Evolutionary conservation across 1,139 yeast genomes (phyloP).

Genomic region (Zhuliangozyma blackwelliae): DNA sequence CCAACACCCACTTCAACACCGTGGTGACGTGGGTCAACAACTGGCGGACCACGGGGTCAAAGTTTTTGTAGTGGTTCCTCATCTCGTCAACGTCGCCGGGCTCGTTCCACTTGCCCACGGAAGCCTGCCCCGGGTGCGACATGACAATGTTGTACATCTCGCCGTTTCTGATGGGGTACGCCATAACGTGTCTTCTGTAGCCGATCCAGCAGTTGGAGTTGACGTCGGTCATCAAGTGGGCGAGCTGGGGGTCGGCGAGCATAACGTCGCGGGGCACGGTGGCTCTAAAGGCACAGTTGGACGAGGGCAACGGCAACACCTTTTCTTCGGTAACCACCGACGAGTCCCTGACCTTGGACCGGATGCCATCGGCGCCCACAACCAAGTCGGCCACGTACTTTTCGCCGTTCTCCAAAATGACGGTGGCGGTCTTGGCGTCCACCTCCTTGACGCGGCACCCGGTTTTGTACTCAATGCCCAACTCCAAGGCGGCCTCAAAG

Average conservation of each 20-base stretch:
- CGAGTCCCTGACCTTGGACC: constrained; percentile 20
- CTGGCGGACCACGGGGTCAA: constrained; percentile 9
- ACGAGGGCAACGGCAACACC: constrained; percentile 9
- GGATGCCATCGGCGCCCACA: constrained; percentile 35
- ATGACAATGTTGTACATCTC: constrained; percentile 14
- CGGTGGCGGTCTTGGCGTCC: constrained; percentile 17
- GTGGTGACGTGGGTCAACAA: constrained; percentile 9
- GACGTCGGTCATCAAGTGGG: constrained; percentile 10
- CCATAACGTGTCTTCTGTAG: constrained; percentile 11
- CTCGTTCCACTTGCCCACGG: constrained; percentile 11
- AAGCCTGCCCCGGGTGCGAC: constrained; percentile 11
- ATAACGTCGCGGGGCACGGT: constrained; percentile 16
- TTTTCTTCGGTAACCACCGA: constrained; percentile 14
- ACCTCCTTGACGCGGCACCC: constrained; percentile 17
- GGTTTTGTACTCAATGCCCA: constrained; percentile 16
- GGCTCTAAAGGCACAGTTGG: constrained; percentile 14
- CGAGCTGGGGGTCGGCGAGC: constrained; percentile 9
- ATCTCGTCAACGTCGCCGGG: constrained; percentile 10
- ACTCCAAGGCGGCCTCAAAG: constrained; percentile 18
- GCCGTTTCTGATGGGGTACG: constrained; percentile 10
- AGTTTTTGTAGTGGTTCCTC: constrained; percentile 9
- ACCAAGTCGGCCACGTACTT: constrained; percentile 25
- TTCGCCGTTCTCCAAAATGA: constrained; percentile 18
- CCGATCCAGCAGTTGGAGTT: constrained; percentile 11
- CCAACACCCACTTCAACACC: constrained; percentile 11